Evolutionary conservation across 139 green algal genomes (phyloP), one percentile per base, ranked within the genome.

Genomic region (Coelastrella sp.): DNA sequence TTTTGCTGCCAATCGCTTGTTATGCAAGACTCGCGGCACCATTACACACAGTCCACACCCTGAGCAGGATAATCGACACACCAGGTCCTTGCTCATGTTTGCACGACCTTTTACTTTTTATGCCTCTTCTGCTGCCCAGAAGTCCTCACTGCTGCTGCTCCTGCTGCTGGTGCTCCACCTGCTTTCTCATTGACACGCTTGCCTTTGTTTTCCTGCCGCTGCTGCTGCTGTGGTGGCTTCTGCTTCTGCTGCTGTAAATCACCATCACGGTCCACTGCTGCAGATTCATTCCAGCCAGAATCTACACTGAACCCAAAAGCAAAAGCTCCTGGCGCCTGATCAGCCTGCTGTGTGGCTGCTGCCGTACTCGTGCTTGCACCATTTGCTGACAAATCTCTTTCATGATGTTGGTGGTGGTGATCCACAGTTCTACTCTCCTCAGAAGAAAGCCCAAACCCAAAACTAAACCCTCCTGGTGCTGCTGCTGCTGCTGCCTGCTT

Each of bases 381-480:
- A 49, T 1, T 49, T 49, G 35, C 3, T 49, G 35, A 49, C 35
- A 49, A 49, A 49, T 49, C 35, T 49, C 35, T 49, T 49, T 49
- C 35, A 49, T 49, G 35, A 49, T 49, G 35, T 49, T 49, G 1
- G 35, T 49, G 1, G 3, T 49, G 35, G 35, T 49, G 35, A 49
- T 49, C 35, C 35, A 49, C 35, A 49, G 35, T 22, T 27, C 0
- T 49, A 1, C 12, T 57, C 14, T 9, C 1, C 8, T 87, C 12
- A 63, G 56, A 10, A 19, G 22, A 17, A 8, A 73, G 5, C 24
- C 60, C 17, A 19, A 79, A 88, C 11, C 82, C 82, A 78, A 88
- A 88, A 20, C 65, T 78, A 35, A 88, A 88, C n/a, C 82, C 82
- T 63, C 14, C 24, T 11, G 12, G 7, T 79, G 27, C 65, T 65